Conservation (phyloP, 768 basidiomycete species). For the Suillus occidentalis region DNA sequence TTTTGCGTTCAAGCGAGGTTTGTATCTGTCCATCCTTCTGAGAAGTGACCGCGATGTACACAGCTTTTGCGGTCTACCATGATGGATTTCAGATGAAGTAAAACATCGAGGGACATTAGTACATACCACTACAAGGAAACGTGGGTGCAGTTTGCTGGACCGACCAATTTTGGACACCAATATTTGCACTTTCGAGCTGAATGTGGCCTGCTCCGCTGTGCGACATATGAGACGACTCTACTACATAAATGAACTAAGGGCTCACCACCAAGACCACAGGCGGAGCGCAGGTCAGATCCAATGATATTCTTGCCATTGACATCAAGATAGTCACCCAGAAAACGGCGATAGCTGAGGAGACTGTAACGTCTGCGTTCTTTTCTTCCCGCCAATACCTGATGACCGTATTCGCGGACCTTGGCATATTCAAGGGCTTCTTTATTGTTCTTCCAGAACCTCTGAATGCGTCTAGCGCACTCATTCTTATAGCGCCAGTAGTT, state of each 20-base stretch:
- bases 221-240: not conserved
- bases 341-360: conserved; percentile 90
- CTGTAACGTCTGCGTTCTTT: conserved; percentile 95
- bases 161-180: conserved; percentile 83
- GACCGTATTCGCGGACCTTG: conserved; percentile 91
- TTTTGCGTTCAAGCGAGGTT: conserved; percentile 78
- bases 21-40: conserved; percentile 60
- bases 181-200: conserved; percentile 79
- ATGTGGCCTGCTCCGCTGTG: conserved; percentile 74
- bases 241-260: conserved; percentile 5
- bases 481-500: conserved; percentile 95
- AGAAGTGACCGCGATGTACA: conserved; percentile 69
- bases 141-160: conserved; percentile 89
- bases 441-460: conserved; percentile 98
- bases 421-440: conserved; percentile 90
- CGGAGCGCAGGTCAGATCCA: conserved; percentile 70
- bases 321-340: conserved; percentile 95
- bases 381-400: conserved; percentile 84
- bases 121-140: conserved; percentile 86
- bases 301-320: conserved; percentile 78
- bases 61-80: conserved; percentile 57
- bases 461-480: conserved; percentile 93
- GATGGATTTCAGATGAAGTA: not conserved
- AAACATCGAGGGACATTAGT: not conserved
- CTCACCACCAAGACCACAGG: conserved; percentile 76